Evolutionary conservation across 805 yeast genomes (phyloP).

Genomic region (Saturnispora quitensis): DNA sequence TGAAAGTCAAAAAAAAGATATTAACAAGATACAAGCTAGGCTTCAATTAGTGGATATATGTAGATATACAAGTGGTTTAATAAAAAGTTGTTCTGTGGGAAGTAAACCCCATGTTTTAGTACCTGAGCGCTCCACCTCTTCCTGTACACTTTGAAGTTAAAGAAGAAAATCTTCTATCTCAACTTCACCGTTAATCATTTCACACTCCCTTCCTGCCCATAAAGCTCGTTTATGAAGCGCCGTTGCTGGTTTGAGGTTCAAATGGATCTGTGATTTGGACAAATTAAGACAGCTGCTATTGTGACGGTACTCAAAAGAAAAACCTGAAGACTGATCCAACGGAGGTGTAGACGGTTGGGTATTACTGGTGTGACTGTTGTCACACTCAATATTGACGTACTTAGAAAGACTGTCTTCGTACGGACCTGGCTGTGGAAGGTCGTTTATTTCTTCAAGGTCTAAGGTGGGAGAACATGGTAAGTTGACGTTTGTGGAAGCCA

Average conservation of each 20-base stretch:
- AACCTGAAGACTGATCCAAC: background rate
- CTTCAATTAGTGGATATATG: background rate
- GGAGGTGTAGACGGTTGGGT: background rate
- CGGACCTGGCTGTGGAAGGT: background rate
- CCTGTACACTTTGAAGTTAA: background rate
- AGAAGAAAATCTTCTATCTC: conserved; percentile 7
- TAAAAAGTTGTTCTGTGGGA: background rate
- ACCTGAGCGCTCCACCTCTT: background rate
- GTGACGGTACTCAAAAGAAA: conserved; percentile 22
- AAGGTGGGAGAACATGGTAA: conserved; percentile 1
- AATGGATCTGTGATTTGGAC: conserved; percentile 9
- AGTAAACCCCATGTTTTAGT: background rate
- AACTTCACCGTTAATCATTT: conserved; percentile 21
- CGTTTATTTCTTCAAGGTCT: background rate
- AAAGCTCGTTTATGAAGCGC: conserved; percentile 26
- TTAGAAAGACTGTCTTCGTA: background rate
- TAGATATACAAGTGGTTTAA: background rate
- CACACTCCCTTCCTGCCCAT: conserved; percentile 24
- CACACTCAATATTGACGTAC: background rate
- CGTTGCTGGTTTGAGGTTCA: conserved; percentile 10
- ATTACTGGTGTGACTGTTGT: background rate
- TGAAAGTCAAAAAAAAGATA: background rate
- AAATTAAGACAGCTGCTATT: conserved; percentile 22
- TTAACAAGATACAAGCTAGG: background rate
- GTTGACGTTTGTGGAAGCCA: conserved; percentile 4